A percentile compares a stretch with the other conserved stretches of the same genome.
phyloP scores from a whole-genome alignment of 345 rosid species.

The Gossypium australe region DNA sequence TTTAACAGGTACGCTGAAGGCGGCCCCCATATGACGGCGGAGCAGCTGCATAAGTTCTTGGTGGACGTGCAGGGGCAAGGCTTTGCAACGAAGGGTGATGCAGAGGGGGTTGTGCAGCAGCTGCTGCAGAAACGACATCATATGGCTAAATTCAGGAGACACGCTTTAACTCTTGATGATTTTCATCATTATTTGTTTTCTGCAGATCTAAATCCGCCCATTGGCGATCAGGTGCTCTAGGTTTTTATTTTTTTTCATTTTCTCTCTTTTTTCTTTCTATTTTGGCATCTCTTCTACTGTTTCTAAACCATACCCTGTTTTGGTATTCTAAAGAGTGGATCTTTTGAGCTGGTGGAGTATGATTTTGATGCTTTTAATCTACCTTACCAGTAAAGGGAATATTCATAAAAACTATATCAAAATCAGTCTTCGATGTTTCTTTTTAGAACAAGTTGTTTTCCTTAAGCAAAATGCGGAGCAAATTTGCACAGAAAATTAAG shows the following conservation, averaged over 20 bases:
- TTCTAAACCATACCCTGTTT: not conserved
- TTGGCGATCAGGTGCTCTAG: conserved; percentile 34
- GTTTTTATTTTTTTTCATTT: too few species aligned
- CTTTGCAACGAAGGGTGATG: conserved; percentile 34
- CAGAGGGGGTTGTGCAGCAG: conserved; percentile 51
- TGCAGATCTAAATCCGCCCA: conserved; percentile 61
- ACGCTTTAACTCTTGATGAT: conserved; percentile 63
- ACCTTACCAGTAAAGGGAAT: not conserved
- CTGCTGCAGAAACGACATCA: conserved; percentile 54
- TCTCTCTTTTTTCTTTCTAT: not conserved
- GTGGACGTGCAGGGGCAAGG: conserved; percentile 43
- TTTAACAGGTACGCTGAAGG: conserved; percentile 53
- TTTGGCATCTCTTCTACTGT: not conserved
- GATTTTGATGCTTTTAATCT: not conserved
- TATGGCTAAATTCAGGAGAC: conserved; percentile 54
- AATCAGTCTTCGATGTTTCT: not conserved
- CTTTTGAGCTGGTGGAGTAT: not conserved
- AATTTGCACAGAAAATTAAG: not conserved
- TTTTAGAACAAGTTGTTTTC: too few species aligned
- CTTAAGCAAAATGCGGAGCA: too few species aligned
- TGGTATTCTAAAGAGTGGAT: not conserved
- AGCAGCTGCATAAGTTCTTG: conserved; percentile 57
- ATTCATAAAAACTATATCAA: not conserved
- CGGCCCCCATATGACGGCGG: conserved; percentile 52
- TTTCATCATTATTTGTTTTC: conserved; percentile 55